Conservation (phyloP, 1,139 yeast genomes). For the Debaryomycetaceae sp. region DNA sequence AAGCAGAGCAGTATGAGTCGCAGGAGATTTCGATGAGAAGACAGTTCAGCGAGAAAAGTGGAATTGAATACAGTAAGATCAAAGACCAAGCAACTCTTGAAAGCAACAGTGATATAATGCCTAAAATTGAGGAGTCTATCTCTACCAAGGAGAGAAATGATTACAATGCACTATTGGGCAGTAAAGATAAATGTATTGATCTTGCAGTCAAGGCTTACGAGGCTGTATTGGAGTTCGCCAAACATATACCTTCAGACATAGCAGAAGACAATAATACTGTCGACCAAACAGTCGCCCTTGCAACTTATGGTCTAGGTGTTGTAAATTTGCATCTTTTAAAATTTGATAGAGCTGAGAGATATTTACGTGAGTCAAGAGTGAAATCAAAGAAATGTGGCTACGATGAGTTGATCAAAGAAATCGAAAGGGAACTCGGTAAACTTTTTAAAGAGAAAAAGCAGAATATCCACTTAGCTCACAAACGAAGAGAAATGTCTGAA, state of each 20-base stretch:
- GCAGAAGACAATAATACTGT: conserved; percentile 19
- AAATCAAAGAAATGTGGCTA: conserved; percentile 70
- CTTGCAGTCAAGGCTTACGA: conserved; percentile 48
- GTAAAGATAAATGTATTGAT: conserved; percentile 38
- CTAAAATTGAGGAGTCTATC: conserved; percentile 5
- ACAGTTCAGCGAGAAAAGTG: conserved; percentile 19
- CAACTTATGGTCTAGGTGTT: conserved; percentile 85
- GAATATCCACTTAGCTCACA: conserved; percentile 1
- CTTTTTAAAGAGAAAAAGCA: conserved; percentile 32
- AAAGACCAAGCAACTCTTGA: conserved; percentile 9
- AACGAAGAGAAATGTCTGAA: conserved; percentile 6
- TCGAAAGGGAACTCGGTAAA: conserved; percentile 62
- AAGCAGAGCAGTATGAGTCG: conserved; percentile 64
- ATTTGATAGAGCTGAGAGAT: conserved; percentile 54
- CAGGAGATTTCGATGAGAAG: conserved; percentile 32
- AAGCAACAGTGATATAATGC: conserved; percentile 9
- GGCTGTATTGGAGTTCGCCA: conserved; percentile 54
- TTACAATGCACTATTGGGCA: conserved; percentile 18
- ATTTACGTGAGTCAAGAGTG: conserved; percentile 66
- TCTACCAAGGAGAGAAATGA: conserved; percentile 12
- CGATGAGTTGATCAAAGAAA: conserved; percentile 57
- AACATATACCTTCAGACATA: conserved; percentile 38
- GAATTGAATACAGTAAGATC: conserved; percentile 20
- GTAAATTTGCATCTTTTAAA: conserved; percentile 58
- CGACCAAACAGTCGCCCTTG: conserved; percentile 66